Evolutionary conservation across 1,284 basidiomycete species (phyloP), one percentile per base, ranked within the genome.

Genomic region (Afroboletus lepidellus): DNA sequence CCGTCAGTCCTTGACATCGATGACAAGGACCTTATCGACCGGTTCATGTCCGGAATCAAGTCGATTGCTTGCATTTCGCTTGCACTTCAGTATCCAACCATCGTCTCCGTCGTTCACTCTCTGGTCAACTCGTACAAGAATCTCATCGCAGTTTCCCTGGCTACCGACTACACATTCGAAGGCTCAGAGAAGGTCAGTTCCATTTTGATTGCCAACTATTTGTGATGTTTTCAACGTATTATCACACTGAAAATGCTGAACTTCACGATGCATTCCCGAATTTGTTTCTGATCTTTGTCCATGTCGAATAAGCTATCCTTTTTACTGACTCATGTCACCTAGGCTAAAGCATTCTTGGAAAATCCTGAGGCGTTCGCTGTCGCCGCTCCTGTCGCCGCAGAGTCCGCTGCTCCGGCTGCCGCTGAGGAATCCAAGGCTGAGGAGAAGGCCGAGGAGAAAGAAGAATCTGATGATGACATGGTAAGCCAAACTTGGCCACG

Each of bases 51-150:
- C 42, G 94, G 94, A 74, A 84, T 98, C 81, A 94, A 93, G 82
- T 91, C 94, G 65, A 88, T 99, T 67, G 96, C 96, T 53, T 87
- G 89, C 68, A 89, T 99, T 77, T 99, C 96, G 51, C 79, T 99
- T 65, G 96, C 96, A 27, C 80, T 96, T 72, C 87, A 93, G 75
- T 96, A 96, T 83, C 96, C 96, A 51, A 99, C 96, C 58, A 77
- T 99, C 62, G 94, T 90, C 62, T 98, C 94, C 53, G 87, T 98
- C 63, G 77, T 83, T 55, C 96, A 99, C 84, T 90, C 90, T 42
- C 83, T 99, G 57, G 93, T 99, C 83, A 98, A 98, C 81, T 84
- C 92, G 47, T 99, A 98, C 91, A 99, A 99, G 89, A 98, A 98
- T 83, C 73, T 97, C 60, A 77, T 99, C 60, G 90, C 92, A 53